Percentiles rank a stretch among this genome's conserved stretches.
These are phyloP conservation scores for Tardiomyces digboiensis DNA, from an alignment of 1,139 yeast genomes.

Conservation along the genomic window DNA sequence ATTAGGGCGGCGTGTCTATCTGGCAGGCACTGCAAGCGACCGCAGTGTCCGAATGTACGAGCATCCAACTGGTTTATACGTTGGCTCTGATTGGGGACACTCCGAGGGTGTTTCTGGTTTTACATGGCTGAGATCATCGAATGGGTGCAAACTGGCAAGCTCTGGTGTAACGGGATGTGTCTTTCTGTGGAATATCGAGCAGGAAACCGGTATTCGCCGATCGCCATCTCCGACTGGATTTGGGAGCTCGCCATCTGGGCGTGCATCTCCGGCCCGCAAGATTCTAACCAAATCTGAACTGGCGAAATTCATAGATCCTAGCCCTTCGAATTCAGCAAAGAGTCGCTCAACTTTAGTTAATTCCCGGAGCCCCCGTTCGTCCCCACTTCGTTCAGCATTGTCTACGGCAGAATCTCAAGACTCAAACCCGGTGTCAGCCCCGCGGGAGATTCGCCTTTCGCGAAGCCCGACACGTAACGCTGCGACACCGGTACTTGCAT, in stretches of 20 bases:
- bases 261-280: background rate
- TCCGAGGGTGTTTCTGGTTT: constrained; percentile 46
- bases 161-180: background rate
- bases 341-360: too few species aligned
- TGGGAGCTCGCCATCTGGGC: background rate
- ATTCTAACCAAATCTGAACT: background rate
- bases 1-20: constrained; percentile 20
- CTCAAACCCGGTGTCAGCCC: too few species aligned
- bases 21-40: constrained; percentile 43
- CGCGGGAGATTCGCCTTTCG: too few species aligned
- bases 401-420: too few species aligned
- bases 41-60: constrained; percentile 46
- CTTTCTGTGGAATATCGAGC: background rate
- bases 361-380: too few species aligned
- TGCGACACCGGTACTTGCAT: background rate
- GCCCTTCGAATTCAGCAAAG: too few species aligned
- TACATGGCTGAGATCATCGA: constrained; percentile 11
- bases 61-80: constrained; percentile 35
- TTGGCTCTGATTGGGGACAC: constrained; percentile 56
- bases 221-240: background rate
- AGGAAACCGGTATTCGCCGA: background rate
- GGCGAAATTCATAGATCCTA: background rate
- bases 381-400: too few species aligned
- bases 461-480: background rate
- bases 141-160: background rate